Evolutionary conservation across 2,329 filamentous ascomycete species (phyloP).

Genomic region (Aspergillus intermedius): DNA sequence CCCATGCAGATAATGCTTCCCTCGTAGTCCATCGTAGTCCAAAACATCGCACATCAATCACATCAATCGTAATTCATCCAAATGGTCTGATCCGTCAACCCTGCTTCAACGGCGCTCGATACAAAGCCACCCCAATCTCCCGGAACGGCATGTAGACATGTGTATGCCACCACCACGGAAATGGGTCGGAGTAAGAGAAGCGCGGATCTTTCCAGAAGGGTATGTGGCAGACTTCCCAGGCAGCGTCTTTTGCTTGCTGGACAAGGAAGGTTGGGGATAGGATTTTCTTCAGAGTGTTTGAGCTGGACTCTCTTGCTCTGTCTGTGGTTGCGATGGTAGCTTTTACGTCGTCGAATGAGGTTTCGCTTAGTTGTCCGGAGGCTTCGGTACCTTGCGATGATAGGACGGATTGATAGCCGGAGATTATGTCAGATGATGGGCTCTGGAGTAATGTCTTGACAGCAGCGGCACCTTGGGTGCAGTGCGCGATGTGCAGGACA

Average conservation of each 20-base stretch:
- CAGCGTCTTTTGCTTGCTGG: slow-evolving; percentile 12
- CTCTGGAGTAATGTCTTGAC: slow-evolving; percentile 26
- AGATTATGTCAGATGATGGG: slow-evolving; percentile 15
- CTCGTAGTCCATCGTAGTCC: too few relatives aligned
- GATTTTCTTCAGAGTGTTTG: not conserved
- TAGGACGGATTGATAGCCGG: slow-evolving; percentile 22
- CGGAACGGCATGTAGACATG: slow-evolving; percentile 41
- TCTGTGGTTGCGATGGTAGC: slow-evolving; percentile 1
- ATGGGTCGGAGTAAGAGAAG: slow-evolving; percentile 50
- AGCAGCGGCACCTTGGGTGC: slow-evolving; percentile 23
- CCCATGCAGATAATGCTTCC: too few relatives aligned
- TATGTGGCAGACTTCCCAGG: slow-evolving; percentile 29
- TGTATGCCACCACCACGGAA: slow-evolving; percentile 53
- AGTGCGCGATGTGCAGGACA: slow-evolving; percentile 27
- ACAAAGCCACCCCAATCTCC: slow-evolving; percentile 30
- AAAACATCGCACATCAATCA: not conserved
- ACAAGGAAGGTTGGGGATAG: slow-evolving; percentile 3
- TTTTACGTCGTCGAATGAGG: slow-evolving; percentile 5
- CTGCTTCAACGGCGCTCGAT: slow-evolving; percentile 13
- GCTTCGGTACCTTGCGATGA: slow-evolving; percentile 10
- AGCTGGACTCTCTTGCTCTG: not conserved
- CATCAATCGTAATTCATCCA: not conserved
- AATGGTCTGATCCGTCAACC: not conserved
- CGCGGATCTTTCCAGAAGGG: slow-evolving; percentile 51
- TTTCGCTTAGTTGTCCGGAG: slow-evolving; percentile 4